Percentiles rank a stretch among this genome's conserved stretches.
Conservation (phyloP, 2,329 filamentous ascomycete genomes). For the Colletotrichum australisinense region DNA sequence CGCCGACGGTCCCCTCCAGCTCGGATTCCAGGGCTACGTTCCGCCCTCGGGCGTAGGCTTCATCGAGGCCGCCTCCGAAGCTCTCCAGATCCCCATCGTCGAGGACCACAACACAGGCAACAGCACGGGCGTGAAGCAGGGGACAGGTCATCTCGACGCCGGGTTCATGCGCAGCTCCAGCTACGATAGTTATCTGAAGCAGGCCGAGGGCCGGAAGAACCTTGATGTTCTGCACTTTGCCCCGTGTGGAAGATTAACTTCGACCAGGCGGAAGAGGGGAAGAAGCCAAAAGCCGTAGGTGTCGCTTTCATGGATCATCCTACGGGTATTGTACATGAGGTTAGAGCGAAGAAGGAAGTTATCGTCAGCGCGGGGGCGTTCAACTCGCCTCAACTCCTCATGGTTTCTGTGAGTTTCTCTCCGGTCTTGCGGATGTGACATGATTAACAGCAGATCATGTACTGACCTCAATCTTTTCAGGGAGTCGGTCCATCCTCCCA, state of each 20-base stretch:
- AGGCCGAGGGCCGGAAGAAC: constrained; percentile 37
- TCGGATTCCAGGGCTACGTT: constrained; percentile 43
- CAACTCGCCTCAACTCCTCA: constrained; percentile 35
- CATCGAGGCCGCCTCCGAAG: constrained; percentile 39
- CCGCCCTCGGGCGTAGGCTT: constrained; percentile 43
- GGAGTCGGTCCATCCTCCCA: constrained; percentile 37
- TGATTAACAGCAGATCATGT: background rate
- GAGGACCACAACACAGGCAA: constrained; percentile 42
- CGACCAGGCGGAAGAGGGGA: constrained; percentile 17
- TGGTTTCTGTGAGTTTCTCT: constrained; percentile 33
- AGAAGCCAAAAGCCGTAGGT: constrained; percentile 38
- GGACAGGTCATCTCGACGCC: constrained; percentile 40
- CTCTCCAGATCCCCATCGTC: constrained; percentile 39
- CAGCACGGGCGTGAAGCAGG: constrained; percentile 43
- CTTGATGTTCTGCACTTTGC: constrained; percentile 42
- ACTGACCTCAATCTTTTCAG: constrained; percentile 19
- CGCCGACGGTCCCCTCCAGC: constrained; percentile 40
- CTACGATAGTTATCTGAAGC: constrained; percentile 41
- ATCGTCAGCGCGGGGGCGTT: constrained; percentile 34
- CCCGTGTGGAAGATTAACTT: constrained; percentile 38
- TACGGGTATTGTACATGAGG: constrained; percentile 34
- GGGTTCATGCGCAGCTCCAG: constrained; percentile 40
- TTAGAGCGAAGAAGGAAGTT: constrained; percentile 35
- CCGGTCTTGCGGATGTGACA: background rate
- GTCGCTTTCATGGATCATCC: constrained; percentile 42